Evolutionary conservation across 140 eudicot species (phyloP), one percentile per base, ranked within the genome.

Genomic region (Oenanthe javanica): DNA sequence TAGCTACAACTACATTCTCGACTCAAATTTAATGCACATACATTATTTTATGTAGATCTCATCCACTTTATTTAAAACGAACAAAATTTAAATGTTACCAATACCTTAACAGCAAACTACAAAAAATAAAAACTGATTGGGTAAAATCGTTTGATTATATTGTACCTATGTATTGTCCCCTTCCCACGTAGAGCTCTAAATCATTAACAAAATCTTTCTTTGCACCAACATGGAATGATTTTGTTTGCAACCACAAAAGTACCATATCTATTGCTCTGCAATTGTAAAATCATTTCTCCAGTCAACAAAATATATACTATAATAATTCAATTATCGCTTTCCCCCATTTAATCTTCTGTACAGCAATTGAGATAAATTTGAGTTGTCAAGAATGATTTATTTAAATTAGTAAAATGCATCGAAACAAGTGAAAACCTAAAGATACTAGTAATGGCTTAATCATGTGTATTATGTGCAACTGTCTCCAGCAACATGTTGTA

Each of bases 141-240:
- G 69, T 61, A 36, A 61, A 61, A 63, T 63, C 70, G 70, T 61
- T 61, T n/a, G 69, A 61, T 61, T 61, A 61, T n/a, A 61, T 61
- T 0, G 69, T n/a, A 61, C 69, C 69, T 23, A 61, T 61, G 69
- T 2, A 69, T 36, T 38, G 75, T 70, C 75, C 75, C 75, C 70
- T 63, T 63, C 70, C 71, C 71, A 9, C 23, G 71, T 23, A 25
- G 31, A 63, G 71, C 40, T 69, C 46, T 69, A 69, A 46, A 21
- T 69, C 40, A 36, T 36, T 2, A 1, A 49, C 25, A 49, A 23
- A 19, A 75, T 75, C 38, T 49, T 77, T 43, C 38, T 77, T 43
- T 63, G 4, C 82, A 67, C 66, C 19, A 67, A 79, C 59, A 79
- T 79, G 82, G 82, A n/a, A 79, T 64, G 76, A 47, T 67, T 67